A percentile compares a stretch with the other conserved stretches of the same genome.
Evolutionary conservation across 305 asterid genomes (phyloP).

Genomic region (Salvia sclarea): DNA sequence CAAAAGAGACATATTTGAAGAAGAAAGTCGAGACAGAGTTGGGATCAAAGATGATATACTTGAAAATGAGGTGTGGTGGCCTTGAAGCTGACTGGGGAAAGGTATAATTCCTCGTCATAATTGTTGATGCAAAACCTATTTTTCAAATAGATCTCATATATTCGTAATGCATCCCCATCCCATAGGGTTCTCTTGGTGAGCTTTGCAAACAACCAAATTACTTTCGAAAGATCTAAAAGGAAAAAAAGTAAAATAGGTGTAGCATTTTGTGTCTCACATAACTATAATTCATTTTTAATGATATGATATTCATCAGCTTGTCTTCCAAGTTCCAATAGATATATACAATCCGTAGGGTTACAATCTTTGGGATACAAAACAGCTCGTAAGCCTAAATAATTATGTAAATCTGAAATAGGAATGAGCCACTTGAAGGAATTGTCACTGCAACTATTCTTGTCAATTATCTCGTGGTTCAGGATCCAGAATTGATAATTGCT

Average conservation of each 20-base stretch:
- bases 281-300: background rate
- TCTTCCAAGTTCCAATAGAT: background rate
- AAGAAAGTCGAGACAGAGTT: constrained; percentile 90
- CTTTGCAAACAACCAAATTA: background rate
- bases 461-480: constrained; percentile 11
- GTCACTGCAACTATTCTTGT: background rate
- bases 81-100: constrained; percentile 90
- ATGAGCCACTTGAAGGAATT: background rate
- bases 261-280: constrained; percentile 9
- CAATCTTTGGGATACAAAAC: background rate
- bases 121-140: background rate
- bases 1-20: constrained; percentile 77
- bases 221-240: background rate
- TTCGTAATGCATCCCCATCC: constrained; percentile 2
- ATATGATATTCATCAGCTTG: background rate
- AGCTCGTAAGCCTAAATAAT: background rate
- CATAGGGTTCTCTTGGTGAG: constrained; percentile 9
- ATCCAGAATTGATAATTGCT: background rate
- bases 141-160: background rate
- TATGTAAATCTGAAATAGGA: constrained; percentile 1
- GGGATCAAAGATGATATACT: constrained; percentile 82
- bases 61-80: constrained; percentile 97
- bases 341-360: background rate
- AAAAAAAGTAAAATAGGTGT: background rate
- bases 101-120: constrained; percentile 49